Base-by-base conservation (phyloP, 1,284 basidiomycete species). In the Cutaneotrichosporon arboriforme region DNA sequence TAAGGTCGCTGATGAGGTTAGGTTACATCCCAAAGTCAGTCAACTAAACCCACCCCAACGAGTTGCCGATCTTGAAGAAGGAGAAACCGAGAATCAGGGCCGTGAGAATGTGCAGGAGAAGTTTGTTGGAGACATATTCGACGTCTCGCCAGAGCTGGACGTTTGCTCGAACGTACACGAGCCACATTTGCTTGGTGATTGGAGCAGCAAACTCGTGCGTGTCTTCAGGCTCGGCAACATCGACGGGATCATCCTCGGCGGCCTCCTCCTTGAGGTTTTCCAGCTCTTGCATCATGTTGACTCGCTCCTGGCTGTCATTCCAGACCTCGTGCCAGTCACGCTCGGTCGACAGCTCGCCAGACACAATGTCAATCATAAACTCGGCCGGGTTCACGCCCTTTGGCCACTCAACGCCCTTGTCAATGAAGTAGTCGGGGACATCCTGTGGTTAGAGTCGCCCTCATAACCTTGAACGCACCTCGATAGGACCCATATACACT, bases 271-370 rank as follows among this genome's bases (percentile, higher is more conserved):
- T 36, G 45, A 77, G 65, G 7, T 63, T 50, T 22, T 77, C 77
- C 34, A 81, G 71, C 57, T 80, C 72, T 10, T 64, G 47, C 34
- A 73, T 64, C 34, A 76, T 66, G 9, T 57, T 52, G 42, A 67
- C 64, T 49, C 69, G 67, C 56, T 80, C 76, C 4, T 74, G 57
- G 35, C 69, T 80, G 54, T 73, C 76, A 20, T 80, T 69, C 86
- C 86, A 88, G 14, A 87, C 74, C 49, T 86, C 80, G 39, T 83
- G 81, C 87, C 87, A 90, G 61, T 88, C 85, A 34, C 49, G 44
- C 14, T 40, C 40, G 21, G 57, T 62, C 8, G 65, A 64, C 22
- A 67, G 47, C 14, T 66, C 63, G 13, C 71, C 70, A 4, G 70
- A 70, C 1, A 72, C 68, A 31, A 71, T 58, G 52, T 68, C 73